These are phyloP conservation scores for Saccharomycopsis fermentans DNA, from an alignment of 805 yeast species.

Conservation along the genomic window DNA sequence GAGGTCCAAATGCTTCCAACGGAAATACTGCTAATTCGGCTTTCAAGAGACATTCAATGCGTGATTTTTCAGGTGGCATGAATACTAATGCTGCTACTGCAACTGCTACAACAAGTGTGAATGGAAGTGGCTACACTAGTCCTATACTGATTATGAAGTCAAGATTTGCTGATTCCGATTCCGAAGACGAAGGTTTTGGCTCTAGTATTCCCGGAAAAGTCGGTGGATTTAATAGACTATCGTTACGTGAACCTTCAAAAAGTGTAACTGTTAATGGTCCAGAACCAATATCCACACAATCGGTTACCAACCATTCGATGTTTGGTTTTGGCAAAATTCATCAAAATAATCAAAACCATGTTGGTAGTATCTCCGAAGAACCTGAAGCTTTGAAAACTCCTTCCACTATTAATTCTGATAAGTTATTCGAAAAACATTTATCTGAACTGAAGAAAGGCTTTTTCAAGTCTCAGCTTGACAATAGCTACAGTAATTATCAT, in stretches of 20 bases:
- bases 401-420: conserved; percentile 15
- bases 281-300: not conserved
- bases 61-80: conserved; percentile 10
- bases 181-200: conserved; percentile 10
- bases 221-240: conserved; percentile 1
- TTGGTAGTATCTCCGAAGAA: conserved; percentile 3
- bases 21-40: conserved; percentile 7
- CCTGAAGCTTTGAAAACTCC: conserved; percentile 16
- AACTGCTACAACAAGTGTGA: not conserved
- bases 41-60: conserved; percentile 16
- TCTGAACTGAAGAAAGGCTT: conserved; percentile 16
- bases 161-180: conserved; percentile 17
- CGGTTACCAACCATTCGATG: not conserved
- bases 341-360: not conserved
- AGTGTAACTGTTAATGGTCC: not conserved
- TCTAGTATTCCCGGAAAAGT: not conserved
- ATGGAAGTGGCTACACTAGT: not conserved
- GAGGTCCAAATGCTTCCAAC: not conserved
- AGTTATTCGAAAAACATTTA: conserved; percentile 17
- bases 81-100: not conserved
- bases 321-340: conserved; percentile 12
- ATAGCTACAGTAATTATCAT: not conserved
- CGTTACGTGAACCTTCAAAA: conserved; percentile 1
- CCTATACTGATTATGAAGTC: conserved; percentile 12
- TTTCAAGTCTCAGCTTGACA: not conserved